These are phyloP conservation scores for Aspergillus cejpii DNA, from an alignment of 2,329 filamentous ascomycete species.

Conservation along the genomic window DNA sequence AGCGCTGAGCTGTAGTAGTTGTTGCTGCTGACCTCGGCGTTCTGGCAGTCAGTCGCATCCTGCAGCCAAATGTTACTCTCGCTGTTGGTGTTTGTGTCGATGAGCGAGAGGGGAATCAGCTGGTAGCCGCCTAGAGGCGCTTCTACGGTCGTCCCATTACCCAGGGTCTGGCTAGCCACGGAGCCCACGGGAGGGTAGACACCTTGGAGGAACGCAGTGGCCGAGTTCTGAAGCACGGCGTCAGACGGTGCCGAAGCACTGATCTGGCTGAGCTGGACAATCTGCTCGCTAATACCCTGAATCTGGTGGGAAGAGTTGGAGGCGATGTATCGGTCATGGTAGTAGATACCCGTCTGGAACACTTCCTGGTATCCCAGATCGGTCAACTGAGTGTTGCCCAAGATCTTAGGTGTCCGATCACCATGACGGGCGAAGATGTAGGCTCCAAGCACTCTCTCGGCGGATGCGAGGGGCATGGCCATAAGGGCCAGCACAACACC, in stretches of 20 bases:
- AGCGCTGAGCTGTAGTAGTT: slow-evolving; percentile 49
- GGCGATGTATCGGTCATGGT: slow-evolving; percentile 67
- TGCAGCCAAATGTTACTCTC: slow-evolving; percentile 55
- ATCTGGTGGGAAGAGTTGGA: slow-evolving; percentile 56
- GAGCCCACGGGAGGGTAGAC: slow-evolving; percentile 71
- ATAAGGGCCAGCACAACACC: slow-evolving; percentile 24
- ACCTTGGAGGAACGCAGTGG: slow-evolving; percentile 72
- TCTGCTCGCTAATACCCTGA: slow-evolving; percentile 57
- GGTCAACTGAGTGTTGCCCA: slow-evolving; percentile 65
- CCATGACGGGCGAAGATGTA: slow-evolving; percentile 89
- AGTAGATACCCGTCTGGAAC: slow-evolving; percentile 65
- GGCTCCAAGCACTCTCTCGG: slow-evolving; percentile 68
- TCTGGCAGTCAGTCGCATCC: slow-evolving; percentile 50
- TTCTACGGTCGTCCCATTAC: slow-evolving; percentile 61
- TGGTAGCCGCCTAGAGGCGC: slow-evolving; percentile 75
- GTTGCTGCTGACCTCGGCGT: slow-evolving; percentile 53
- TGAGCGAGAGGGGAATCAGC: slow-evolving; percentile 65
- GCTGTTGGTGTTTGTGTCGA: slow-evolving; percentile 54
- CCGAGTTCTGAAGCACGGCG: slow-evolving; percentile 72
- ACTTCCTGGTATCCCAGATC: slow-evolving; percentile 72
- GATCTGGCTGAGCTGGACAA: slow-evolving; percentile 65
- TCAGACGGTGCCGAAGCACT: slow-evolving; percentile 65
- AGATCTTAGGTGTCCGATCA: slow-evolving; percentile 74
- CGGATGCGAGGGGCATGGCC: slow-evolving; percentile 24
- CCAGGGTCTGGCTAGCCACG: slow-evolving; percentile 54